Percentiles rank a stretch among this genome's conserved stretches.
Evolutionary conservation across 2,329 filamentous ascomycete genomes (phyloP).

Genomic region (Cladorrhinum sp.): DNA sequence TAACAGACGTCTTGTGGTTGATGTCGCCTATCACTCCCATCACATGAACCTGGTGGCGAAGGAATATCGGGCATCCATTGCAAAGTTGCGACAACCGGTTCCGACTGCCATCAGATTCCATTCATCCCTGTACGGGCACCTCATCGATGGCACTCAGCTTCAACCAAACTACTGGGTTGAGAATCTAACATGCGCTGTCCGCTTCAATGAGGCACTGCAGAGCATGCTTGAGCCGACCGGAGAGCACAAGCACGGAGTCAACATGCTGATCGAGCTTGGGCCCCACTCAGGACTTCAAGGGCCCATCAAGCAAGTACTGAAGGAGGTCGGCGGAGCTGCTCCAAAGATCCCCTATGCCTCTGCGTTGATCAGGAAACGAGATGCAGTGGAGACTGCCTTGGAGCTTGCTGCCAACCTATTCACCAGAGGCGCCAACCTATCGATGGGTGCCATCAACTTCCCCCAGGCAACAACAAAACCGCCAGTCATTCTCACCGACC

Average conservation of each 20-base stretch:
- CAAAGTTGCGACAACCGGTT: conserved; percentile 31
- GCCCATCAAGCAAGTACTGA: conserved; percentile 49
- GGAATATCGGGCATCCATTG: conserved; percentile 41
- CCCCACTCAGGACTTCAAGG: conserved; percentile 42
- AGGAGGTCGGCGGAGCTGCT: conserved; percentile 40
- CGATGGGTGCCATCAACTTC: conserved; percentile 48
- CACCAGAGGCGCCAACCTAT: conserved; percentile 41
- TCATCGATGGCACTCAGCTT: conserved; percentile 37
- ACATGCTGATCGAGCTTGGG: conserved; percentile 40
- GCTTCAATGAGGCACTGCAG: conserved; percentile 39
- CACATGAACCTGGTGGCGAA: conserved; percentile 36
- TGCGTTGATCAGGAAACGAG: conserved; percentile 50
- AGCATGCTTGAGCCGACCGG: conserved; percentile 38
- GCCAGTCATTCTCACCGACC: conserved; percentile 35
- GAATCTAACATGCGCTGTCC: conserved; percentile 26
- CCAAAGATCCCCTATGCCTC: conserved; percentile 44
- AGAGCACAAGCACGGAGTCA: conserved; percentile 38
- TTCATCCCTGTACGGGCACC: conserved; percentile 44
- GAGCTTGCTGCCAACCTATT: conserved; percentile 46
- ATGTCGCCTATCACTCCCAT: conserved; percentile 40
- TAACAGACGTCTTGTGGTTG: conserved; percentile 32
- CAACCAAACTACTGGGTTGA: conserved; percentile 31
- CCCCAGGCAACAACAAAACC: conserved; percentile 34
- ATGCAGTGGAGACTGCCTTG: conserved; percentile 43
- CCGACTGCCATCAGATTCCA: conserved; percentile 41